phyloP scores from a whole-genome alignment of 306 rosid species.

The Acacia acuminata region DNA sequence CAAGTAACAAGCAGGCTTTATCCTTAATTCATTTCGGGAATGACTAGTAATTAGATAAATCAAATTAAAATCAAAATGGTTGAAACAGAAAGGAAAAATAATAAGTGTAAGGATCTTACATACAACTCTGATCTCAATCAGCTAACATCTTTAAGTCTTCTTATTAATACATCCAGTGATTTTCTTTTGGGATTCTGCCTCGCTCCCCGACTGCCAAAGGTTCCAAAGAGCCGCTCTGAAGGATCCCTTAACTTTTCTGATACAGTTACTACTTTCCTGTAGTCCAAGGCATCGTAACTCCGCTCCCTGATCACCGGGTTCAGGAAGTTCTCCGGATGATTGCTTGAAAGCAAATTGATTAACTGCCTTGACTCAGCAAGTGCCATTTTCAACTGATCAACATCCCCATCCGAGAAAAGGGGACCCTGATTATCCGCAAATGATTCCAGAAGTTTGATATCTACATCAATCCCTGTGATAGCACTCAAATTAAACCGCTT shows the following conservation, averaged over 20 bases:
- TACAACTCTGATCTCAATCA: conserved; percentile 51
- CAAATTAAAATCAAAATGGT: conserved; percentile 44
- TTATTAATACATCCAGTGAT: conserved; percentile 79
- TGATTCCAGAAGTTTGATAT: conserved; percentile 76
- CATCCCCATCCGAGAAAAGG: conserved; percentile 73
- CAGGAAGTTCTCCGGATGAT: conserved; percentile 89
- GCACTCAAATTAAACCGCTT: conserved; percentile 81
- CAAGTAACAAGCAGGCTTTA: conserved; percentile 33
- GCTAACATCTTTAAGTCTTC: conserved; percentile 88
- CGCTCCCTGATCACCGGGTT: conserved; percentile 96
- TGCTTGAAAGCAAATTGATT: conserved; percentile 79
- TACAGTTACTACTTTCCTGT: conserved; percentile 76
- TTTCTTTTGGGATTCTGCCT: conserved; percentile 96
- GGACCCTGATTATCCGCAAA: conserved; percentile 87
- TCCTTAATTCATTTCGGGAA: conserved; percentile 48
- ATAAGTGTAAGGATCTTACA: conserved; percentile 49
- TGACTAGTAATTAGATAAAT: conserved; percentile 46
- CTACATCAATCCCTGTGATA: conserved; percentile 78
- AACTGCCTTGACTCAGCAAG: conserved; percentile 83
- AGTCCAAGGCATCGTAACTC: conserved; percentile 80
- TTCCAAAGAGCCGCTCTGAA: conserved; percentile 89
- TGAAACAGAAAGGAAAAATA: conserved; percentile 26
- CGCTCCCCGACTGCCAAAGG: conserved; percentile 81
- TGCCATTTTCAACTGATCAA: conserved; percentile 70
- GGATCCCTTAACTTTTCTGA: conserved; percentile 91